Conservation (phyloP, 75 land plant genomes). For the Pseudotsuga menziesii region DNA sequence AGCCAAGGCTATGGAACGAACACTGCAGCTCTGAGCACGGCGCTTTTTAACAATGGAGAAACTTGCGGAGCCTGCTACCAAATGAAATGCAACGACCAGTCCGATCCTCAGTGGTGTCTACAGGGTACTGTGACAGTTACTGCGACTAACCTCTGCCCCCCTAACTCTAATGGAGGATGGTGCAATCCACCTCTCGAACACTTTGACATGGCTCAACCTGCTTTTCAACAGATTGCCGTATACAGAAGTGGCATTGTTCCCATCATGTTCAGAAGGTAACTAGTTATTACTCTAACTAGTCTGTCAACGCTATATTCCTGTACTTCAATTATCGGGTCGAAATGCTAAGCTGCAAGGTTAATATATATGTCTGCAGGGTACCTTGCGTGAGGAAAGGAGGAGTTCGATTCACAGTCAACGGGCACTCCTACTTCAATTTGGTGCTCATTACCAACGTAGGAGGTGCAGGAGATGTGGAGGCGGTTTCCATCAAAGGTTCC, state of each 20-base stretch:
- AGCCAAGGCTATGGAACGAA: constrained; percentile 25
- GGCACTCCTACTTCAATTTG: constrained; percentile 22
- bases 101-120: constrained; percentile 13
- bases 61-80: constrained; percentile 44
- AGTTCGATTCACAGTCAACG: constrained; percentile 17
- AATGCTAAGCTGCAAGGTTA: no score
- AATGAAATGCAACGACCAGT: constrained; percentile 20
- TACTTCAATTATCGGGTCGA: no score
- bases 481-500: constrained; percentile 25
- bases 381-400: constrained; percentile 22
- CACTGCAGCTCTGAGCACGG: constrained; percentile 36
- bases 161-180: constrained; percentile 15
- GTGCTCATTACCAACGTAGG: constrained; percentile 18
- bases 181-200: constrained; percentile 32
- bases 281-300: neutral
- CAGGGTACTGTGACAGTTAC: constrained; percentile 20
- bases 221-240: constrained; percentile 9
- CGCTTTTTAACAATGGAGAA: constrained; percentile 27
- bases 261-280: constrained; percentile 12
- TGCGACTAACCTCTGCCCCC: constrained; percentile 36
- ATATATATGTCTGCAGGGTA: neutral
- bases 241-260: constrained; percentile 20
- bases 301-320: no score
- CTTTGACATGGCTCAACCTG: constrained; percentile 37
- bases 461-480: constrained; percentile 20